phyloP scores from a whole-genome alignment of 257 asterid species.

The Petunia axillaris region DNA sequence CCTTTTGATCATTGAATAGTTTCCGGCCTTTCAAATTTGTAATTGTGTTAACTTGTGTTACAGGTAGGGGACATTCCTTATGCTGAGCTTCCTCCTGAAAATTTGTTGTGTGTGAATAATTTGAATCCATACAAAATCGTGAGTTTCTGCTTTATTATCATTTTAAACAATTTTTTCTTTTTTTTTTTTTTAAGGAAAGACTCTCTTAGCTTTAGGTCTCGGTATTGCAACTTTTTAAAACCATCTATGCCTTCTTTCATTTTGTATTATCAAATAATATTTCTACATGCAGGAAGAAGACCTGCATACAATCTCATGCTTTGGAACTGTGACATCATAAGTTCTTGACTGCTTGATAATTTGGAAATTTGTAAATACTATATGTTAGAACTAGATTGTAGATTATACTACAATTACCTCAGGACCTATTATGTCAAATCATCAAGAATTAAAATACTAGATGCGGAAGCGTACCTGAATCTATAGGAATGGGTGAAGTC shows the following conservation, averaged over 20 bases:
- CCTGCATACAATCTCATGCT: conserved; percentile 84
- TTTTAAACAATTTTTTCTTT: not conserved
- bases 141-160: conserved; percentile 28
- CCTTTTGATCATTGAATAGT: not conserved
- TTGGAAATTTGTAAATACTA: not conserved
- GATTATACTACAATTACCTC: too few species aligned
- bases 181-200: not conserved
- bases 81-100: conserved; percentile 93
- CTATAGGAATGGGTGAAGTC: too few species aligned
- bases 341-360: conserved; percentile 36
- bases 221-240: not conserved
- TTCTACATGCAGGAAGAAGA: conserved; percentile 75
- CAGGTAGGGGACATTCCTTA: conserved; percentile 95
- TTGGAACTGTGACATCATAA: conserved; percentile 93
- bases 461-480: too few species aligned
- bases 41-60: conserved; percentile 25
- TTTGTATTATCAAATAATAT: not conserved
- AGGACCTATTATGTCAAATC: too few species aligned
- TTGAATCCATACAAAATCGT: conserved; percentile 89
- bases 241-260: too few species aligned
- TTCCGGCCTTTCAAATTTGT: not conserved
- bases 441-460: too few species aligned
- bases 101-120: conserved; percentile 86
- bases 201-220: not conserved
- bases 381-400: too few species aligned